phyloP scores from a whole-genome alignment of 139 green algal genomes.

The Picochlorum sp. region DNA sequence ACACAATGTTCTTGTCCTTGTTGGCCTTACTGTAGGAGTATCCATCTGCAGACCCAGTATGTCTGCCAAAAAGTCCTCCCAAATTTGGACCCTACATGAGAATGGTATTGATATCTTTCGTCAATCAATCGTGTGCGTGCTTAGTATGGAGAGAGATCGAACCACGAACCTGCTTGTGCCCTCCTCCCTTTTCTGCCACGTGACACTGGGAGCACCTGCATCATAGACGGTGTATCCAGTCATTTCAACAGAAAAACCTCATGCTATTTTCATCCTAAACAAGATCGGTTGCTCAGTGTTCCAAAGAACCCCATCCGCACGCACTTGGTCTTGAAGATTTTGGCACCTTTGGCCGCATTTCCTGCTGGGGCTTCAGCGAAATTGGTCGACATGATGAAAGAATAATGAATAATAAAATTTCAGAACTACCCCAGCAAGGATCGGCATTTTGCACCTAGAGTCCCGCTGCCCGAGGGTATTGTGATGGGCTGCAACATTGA shows the following conservation, averaged over 20 bases:
- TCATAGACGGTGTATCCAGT: background rate
- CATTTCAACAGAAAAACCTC: no score
- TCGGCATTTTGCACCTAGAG: no score
- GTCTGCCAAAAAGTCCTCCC: slow-evolving; percentile 87
- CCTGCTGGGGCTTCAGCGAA: slow-evolving; percentile 57
- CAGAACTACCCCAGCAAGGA: no score
- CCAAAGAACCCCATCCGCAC: background rate
- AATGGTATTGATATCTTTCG: background rate
- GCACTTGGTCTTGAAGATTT: slow-evolving; percentile 98
- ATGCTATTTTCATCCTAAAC: no score
- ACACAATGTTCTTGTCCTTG: slow-evolving; percentile 86
- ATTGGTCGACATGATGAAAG: slow-evolving; percentile 32
- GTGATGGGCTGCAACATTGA: no score
- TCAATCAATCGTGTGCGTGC: background rate
- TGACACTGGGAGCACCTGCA: slow-evolving; percentile 82
- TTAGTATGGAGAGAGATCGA: background rate
- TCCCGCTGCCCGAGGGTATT: no score
- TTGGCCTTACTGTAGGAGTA: slow-evolving; percentile 97
- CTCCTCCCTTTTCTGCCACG: slow-evolving; percentile 79
- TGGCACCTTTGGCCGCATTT: slow-evolving; percentile 62
- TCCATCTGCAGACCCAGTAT: slow-evolving; percentile 56
- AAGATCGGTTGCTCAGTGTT: no score
- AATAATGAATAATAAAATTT: no score
- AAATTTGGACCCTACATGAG: slow-evolving; percentile 84
- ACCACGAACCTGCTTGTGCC: slow-evolving; percentile 87